Evolutionary conservation across 2,329 filamentous ascomycete genomes (phyloP), one percentile per base, ranked within the genome.

Genomic region (Penicillium paneum): DNA sequence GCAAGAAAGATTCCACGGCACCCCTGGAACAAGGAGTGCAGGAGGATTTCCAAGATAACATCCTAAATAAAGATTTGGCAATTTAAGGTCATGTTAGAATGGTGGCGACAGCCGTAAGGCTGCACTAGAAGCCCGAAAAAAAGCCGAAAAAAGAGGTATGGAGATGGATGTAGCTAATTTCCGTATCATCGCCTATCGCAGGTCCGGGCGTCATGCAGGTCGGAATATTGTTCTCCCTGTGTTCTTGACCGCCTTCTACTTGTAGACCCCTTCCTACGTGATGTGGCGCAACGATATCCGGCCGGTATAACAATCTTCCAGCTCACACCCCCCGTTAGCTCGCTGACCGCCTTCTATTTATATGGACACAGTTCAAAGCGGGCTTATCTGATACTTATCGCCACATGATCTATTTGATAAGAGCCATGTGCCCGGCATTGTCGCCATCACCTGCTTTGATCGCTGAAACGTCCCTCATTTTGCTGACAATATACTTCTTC

Each of bases 1-100:
- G 65, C 46, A 61, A 55, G 47, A 59, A 64, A 47, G 63, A 65
- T 50, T 61, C 65, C 49, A 62, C 53, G 24, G 64, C 59, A 58
- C 64, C 67, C 68, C 67, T 67, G 41, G 63, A 65, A 63, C 50
- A 69, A 63, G 70, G 68, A 56, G 61, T 31, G 60, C 61, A 65
- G 47, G 62, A 63, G 49, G 58, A 57, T 57, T 64, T 65, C 64
- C 63, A 66, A 59, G 66, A 63, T 60, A 63, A 56, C 61, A 65
- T 65, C 35, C 48, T 64, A 47, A 34, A 24, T 34, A 34, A 17
- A 1, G 24, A 8, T n/a, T 5, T 48, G 11, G 3, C 13, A 36
- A 24, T 3, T n/a, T 58, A 60, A 67, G 56, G 60, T 56, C 63
- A 69, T 67, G 48, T 12, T 61, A 49, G 36, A 41, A 41, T 26